These are phyloP conservation scores for Skeletonema tropicum DNA, from an alignment of 108 stramenopile genomes.

Conservation along the genomic window DNA sequence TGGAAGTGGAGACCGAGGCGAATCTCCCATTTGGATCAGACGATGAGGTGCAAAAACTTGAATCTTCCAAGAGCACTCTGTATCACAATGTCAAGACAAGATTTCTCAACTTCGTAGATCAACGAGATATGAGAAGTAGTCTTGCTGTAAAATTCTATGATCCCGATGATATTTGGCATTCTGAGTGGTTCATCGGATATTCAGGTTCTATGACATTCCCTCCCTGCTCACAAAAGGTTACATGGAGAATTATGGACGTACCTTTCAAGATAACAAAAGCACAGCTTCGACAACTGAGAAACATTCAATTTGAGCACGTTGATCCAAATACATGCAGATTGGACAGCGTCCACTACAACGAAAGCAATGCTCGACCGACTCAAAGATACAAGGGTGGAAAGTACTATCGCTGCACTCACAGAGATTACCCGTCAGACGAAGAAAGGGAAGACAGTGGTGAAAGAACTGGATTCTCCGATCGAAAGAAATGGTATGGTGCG, in stretches of 20 bases:
- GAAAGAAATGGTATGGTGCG: background rate
- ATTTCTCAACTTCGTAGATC: slow-evolving; percentile 19
- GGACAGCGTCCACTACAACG: slow-evolving; percentile 69
- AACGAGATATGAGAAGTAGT: background rate
- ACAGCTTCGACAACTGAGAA: slow-evolving; percentile 76
- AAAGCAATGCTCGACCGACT: slow-evolving; percentile 77
- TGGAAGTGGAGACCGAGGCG: background rate
- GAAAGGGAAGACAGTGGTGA: background rate
- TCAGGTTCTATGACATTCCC: slow-evolving; percentile 84
- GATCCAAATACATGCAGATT: slow-evolving; percentile 59
- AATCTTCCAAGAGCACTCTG: background rate
- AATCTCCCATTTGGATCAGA: background rate
- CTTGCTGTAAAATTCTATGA: slow-evolving; percentile 22
- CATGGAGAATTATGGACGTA: slow-evolving; percentile 78
- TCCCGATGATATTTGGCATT: slow-evolving; percentile 16
- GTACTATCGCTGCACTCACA: slow-evolving; percentile 30
- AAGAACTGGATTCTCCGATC: background rate
- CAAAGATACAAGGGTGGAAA: slow-evolving; percentile 30
- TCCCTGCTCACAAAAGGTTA: slow-evolving; percentile 79
- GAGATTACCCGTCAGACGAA: slow-evolving; percentile 15
- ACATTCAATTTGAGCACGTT: slow-evolving; percentile 70
- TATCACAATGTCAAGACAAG: slow-evolving; percentile 18
- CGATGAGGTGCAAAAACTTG: background rate
- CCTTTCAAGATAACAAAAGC: slow-evolving; percentile 60
- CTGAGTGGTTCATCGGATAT: slow-evolving; percentile 75